These are phyloP conservation scores for Erythrobasidium hasegawianum DNA, from an alignment of 1,284 basidiomycete genomes.

Conservation along the genomic window DNA sequence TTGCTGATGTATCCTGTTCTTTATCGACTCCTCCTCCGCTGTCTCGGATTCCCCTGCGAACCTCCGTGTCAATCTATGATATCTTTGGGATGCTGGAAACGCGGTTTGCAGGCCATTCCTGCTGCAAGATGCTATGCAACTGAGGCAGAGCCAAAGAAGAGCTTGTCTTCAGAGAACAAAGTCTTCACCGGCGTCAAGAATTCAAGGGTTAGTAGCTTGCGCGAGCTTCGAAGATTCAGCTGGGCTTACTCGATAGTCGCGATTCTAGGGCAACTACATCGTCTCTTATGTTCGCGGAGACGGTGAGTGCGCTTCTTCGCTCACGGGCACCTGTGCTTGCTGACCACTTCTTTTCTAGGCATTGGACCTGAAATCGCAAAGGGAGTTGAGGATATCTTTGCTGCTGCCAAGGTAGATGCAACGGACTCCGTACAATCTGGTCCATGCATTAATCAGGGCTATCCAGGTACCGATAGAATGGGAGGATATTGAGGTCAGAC, in stretches of 20 bases:
- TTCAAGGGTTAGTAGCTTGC: neutral
- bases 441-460: neutral
- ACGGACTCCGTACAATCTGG: slow-evolving; percentile 38
- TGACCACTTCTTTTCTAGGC: slow-evolving; percentile 52
- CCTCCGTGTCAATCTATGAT: no score
- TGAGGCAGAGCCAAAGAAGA: slow-evolving; percentile 28
- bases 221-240: neutral
- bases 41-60: no score
- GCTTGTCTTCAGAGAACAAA: slow-evolving; percentile 20
- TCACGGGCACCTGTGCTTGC: neutral
- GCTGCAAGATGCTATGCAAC: slow-evolving; percentile 22
- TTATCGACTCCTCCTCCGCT: neutral
- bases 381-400: slow-evolving; percentile 91
- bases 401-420: slow-evolving; percentile 66
- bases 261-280: slow-evolving; percentile 35
- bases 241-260: neutral
- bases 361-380: slow-evolving; percentile 98
- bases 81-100: no score
- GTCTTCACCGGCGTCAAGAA: slow-evolving; percentile 32
- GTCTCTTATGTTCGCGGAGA: slow-evolving; percentile 31
- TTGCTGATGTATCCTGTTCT: neutral
- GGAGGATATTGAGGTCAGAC: slow-evolving; percentile 98
- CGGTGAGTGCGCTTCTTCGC: neutral
- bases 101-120: no score
- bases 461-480: slow-evolving; percentile 86